Conservation (phyloP, 129 eudicot genomes). For the Flaveria ramosissima region DNA sequence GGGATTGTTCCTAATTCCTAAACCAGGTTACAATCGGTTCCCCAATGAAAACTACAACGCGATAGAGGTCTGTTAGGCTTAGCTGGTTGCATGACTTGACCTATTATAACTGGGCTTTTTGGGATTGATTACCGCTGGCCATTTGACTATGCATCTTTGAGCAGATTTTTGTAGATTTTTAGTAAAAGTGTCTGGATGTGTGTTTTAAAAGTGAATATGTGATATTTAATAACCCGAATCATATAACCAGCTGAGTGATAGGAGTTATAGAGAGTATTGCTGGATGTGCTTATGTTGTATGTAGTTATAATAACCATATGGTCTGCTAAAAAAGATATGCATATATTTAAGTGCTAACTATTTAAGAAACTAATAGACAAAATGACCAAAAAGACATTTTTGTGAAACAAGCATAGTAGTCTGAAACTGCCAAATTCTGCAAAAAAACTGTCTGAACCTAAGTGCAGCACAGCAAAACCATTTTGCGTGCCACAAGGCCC, state of each 20-base stretch:
- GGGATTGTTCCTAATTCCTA: not conserved
- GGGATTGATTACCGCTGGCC: not conserved
- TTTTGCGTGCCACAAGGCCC: too few species aligned
- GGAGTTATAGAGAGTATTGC: not conserved
- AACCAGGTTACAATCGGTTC: not conserved
- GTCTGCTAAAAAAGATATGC: not conserved
- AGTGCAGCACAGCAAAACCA: too few species aligned
- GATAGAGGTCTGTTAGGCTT: not conserved
- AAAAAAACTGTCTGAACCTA: too few species aligned
- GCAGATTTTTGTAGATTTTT: not conserved
- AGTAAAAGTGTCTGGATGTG: constrained; percentile 14
- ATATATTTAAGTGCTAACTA: not conserved
- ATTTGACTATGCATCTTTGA: not conserved
- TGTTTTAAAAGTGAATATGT: constrained; percentile 4
- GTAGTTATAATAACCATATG: too few species aligned
- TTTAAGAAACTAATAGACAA: not conserved
- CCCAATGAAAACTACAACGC: not conserved
- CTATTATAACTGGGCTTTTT: not conserved
- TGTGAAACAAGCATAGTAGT: not conserved
- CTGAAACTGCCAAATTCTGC: too few species aligned
- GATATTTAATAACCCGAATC: not conserved
- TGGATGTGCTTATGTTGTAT: not conserved
- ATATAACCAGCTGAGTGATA: not conserved
- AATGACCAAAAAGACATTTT: not conserved
- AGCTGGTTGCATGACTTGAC: not conserved